Base-by-base conservation (phyloP, 805 yeast species). In the Lipomyces japonicus region DNA sequence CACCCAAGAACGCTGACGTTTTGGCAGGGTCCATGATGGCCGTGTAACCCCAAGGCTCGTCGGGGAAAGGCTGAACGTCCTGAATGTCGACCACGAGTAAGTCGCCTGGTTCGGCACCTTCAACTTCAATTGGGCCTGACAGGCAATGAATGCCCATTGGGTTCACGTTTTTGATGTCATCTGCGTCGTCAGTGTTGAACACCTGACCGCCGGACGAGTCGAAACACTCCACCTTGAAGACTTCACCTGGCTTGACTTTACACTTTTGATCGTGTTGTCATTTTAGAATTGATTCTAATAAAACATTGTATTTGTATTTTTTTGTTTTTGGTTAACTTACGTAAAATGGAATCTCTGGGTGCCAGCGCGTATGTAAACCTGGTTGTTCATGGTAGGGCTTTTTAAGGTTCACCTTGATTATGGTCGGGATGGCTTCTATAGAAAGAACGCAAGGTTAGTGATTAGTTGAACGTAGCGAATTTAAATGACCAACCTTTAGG, bases 161-260 rank as follows among this genome's bases (percentile, higher is more conserved):
- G 60, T 75, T 78, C 42, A 71, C 74, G 50, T 71, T 58, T 48
- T 65, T 70, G 51, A 75, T 66, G 57, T 75, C 80, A 57, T 75
- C 77, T 18, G 79, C 79, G 28, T 63, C 59, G 50, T 75, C 79
- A 54, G 68, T 68, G 61, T 75, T 75, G 23, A 65, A 65, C 38
- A 75, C 68, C 60, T 75, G 79, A 43, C 76, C 76, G n/a, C 79
- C 79, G 7, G 79, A 75, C 76, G 79, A 75, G 52, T 75, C 79
- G 45, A 75, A 67, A 54, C 80, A 75, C 55, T 75, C 79, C 32
- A 75, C 65, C 55, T 73, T 75, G 57, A 72, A 73, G 7, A 75
- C 63, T 49, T 71, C 73, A n/a, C 72, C 71, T 25, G 68, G 77
- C 44, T 66, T 59, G 43, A 75, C 71, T 4, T 46, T 53, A 57